Evolutionary conservation across 176 grass and related monocot species (phyloP).

Genomic region (Phyllostachys edulis): DNA sequence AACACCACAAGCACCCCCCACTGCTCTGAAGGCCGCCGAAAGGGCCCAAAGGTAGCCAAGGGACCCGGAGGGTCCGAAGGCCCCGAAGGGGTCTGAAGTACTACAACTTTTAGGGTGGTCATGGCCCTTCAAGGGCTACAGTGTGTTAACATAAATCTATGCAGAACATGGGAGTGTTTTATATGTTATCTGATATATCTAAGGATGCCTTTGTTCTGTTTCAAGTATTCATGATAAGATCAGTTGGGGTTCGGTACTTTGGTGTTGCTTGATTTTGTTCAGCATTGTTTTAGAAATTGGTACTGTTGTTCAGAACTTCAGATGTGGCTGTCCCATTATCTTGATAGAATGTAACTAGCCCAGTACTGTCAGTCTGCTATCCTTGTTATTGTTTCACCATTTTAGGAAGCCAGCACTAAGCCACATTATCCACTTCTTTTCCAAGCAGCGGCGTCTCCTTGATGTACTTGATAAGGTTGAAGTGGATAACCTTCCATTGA

Average conservation of each 20-base stretch:
- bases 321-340: not conserved
- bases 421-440: not conserved
- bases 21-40: too few relatives aligned
- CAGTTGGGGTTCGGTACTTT: not conserved
- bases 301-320: not conserved
- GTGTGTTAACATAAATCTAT: not conserved
- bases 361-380: not conserved
- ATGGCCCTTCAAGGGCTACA: too few relatives aligned
- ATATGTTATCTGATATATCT: not conserved
- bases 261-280: not conserved
- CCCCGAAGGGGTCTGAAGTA: too few relatives aligned
- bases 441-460: slow-evolving; percentile 72
- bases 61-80: too few relatives aligned
- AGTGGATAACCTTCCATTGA: slow-evolving; percentile 62
- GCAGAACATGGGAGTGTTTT: not conserved
- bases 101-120: too few relatives aligned
- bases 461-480: slow-evolving; percentile 79
- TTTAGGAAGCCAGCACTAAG: not conserved
- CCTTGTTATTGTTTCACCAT: not conserved
- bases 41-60: too few relatives aligned
- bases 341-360: not conserved
- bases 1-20: too few relatives aligned
- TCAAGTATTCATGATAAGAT: slow-evolving; percentile 9
- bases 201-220: not conserved
- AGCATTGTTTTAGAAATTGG: not conserved